A percentile compares a stretch with the other conserved stretches of the same genome.
phyloP scores from a whole-genome alignment of 345 rosid genomes.

The Moricandia moricandioides region DNA sequence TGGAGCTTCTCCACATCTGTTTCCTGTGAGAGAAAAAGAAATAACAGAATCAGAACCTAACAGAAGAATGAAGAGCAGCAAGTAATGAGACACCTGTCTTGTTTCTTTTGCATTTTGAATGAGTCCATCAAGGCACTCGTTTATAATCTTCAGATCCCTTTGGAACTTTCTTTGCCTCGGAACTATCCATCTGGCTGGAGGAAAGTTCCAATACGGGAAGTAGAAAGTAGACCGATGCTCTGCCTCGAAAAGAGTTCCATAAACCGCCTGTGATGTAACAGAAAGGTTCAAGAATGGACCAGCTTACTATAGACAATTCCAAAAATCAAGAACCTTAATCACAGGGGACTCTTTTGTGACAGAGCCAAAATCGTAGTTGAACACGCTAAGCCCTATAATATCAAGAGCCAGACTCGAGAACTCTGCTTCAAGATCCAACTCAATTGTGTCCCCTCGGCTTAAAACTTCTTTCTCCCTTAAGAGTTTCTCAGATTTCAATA shows the following conservation, averaged over 20 bases:
- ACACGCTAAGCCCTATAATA: slow-evolving; percentile 91
- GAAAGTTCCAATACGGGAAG: slow-evolving; percentile 92
- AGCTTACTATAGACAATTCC: not conserved
- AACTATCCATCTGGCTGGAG: slow-evolving; percentile 84
- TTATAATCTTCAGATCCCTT: slow-evolving; percentile 77
- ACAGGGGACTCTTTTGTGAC: slow-evolving; percentile 92
- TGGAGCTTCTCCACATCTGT: slow-evolving; percentile 87
- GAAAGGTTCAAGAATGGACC: not conserved
- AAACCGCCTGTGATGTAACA: slow-evolving; percentile 65
- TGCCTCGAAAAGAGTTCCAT: slow-evolving; percentile 96
- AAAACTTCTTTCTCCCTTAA: slow-evolving; percentile 42
- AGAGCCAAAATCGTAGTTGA: slow-evolving; percentile 92
- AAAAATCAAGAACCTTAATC: slow-evolving; percentile 57
- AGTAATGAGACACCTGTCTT: slow-evolving; percentile 52
- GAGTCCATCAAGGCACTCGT: slow-evolving; percentile 91
- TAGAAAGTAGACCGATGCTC: slow-evolving; percentile 97
- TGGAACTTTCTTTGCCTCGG: slow-evolving; percentile 89
- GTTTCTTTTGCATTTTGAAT: slow-evolving; percentile 91
- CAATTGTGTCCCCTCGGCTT: slow-evolving; percentile 45
- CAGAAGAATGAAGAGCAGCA: not conserved
- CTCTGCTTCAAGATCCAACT: slow-evolving; percentile 90
- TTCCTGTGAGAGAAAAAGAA: slow-evolving; percentile 49
- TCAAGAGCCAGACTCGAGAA: slow-evolving; percentile 93
- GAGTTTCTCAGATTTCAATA: slow-evolving; percentile 69
- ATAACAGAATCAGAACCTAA: not conserved